Base-by-base conservation (phyloP, 208 protist species). In the Leishmania guyanensis region DNA sequence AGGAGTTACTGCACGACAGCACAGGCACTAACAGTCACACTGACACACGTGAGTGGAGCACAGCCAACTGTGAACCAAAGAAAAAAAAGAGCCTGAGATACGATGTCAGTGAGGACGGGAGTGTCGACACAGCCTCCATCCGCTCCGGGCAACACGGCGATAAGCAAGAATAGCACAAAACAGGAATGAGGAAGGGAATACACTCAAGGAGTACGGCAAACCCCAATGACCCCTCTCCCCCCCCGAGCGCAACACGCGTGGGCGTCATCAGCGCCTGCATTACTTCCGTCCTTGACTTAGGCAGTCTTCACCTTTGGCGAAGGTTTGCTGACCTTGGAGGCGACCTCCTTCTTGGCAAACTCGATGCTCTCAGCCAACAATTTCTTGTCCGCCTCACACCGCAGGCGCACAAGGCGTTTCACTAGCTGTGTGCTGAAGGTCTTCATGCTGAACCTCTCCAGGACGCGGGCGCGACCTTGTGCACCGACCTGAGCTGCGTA, bases 401-500 rank as follows among this genome's bases (percentile, higher is more conserved):
- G 66, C 53, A 86, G 51, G 22, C 26, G 50, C 33, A 74, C 39
- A 9, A 87, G 39, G 20, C 90, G 88, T 14, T 60, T 89, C 46
- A 82, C 87, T 65, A 95, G 75, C 83, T 90, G 88, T 29, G 82
- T 75, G 51, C 88, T 91, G 85, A 95, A 95, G 4, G 76, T 77
- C 53, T 92, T 84, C 56, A 89, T 86, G 50, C 83, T 86, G 78
- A 96, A 96, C 36, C 79, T 65, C 76, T 79, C 39, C 64, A 78
- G 33, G 50, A 86, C 86, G 60, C 92, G 90, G 29, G 72, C 56
- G 22, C 84, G 75, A 22, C 90, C 92, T 39, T 88, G 82, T n/a
- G 80, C 85, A 39, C 92, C 92, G 0, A 91, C 78, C 65, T 78
- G 75, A 36, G 81, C 60, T 48, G 84, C 80, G 36, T 88, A 77